Conservation (phyloP, 345 rosid species). For the Luvunga scandens region DNA sequence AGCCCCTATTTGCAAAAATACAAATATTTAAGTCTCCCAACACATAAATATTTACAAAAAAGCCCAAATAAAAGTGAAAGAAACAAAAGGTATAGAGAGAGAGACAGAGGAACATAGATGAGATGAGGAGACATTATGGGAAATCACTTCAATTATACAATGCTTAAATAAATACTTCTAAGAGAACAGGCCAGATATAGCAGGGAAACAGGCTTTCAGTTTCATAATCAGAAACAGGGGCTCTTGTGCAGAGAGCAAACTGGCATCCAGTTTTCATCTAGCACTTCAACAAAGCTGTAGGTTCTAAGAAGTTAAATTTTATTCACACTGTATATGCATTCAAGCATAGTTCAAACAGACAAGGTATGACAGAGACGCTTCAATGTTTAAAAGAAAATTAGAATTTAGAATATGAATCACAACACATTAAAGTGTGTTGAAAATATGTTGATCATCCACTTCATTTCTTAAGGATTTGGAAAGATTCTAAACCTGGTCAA, state of each 20-base stretch:
- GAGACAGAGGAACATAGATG: not conserved
- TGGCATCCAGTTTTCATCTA: not conserved
- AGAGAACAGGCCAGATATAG: not conserved
- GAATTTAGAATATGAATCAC: not conserved
- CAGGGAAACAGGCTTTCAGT: not conserved
- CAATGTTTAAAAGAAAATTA: not conserved
- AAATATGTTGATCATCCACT: not conserved
- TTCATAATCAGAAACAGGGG: not conserved
- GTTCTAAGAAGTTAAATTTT: not conserved
- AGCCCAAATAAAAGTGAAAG: not conserved
- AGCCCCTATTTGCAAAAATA: conserved; percentile 52
- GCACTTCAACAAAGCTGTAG: not conserved
- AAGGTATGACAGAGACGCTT: not conserved
- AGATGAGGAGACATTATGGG: not conserved
- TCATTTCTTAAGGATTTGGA: conserved; percentile 7
- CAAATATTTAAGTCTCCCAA: not conserved
- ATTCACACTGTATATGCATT: not conserved
- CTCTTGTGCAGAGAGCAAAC: not conserved
- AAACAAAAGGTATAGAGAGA: not conserved
- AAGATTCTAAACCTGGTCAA: conserved; percentile 68
- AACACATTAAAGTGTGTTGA: not conserved
- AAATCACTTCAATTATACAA: not conserved
- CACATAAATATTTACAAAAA: not conserved
- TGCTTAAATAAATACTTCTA: not conserved
- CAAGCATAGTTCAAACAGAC: not conserved